Conservation (phyloP, 2,329 filamentous ascomycete species). For the Calycina herbarum region DNA sequence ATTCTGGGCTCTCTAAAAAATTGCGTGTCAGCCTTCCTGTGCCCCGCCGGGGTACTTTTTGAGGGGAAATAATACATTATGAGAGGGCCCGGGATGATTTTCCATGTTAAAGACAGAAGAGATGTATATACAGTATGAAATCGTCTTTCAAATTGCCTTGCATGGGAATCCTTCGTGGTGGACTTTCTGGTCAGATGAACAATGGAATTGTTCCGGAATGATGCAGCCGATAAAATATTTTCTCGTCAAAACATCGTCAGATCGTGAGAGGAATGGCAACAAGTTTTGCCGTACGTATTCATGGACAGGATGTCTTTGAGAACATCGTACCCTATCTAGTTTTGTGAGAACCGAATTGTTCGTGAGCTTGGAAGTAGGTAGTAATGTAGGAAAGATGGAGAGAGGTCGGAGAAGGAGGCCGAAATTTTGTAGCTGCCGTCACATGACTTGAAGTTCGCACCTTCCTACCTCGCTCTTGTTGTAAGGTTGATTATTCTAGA, state of each 20-base stretch:
- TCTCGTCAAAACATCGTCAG: background rate
- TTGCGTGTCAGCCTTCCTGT: background rate
- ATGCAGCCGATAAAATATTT: slow-evolving; percentile 3
- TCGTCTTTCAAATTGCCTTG: slow-evolving; percentile 5
- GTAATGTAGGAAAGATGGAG: background rate
- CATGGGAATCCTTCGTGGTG: background rate
- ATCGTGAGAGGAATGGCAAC: background rate
- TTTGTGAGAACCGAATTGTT: background rate
- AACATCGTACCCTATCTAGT: background rate
- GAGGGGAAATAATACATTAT: slow-evolving; percentile 6
- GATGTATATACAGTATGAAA: slow-evolving; percentile 2
- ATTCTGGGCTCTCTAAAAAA: slow-evolving; percentile 9
- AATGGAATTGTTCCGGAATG: background rate
- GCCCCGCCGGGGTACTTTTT: background rate
- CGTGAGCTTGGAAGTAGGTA: background rate
- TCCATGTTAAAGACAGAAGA: slow-evolving; percentile 9
- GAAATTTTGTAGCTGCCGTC: no score
- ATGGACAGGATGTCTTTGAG: background rate
- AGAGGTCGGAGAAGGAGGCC: no score
- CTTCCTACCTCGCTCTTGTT: no score
- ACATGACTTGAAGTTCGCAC: no score
- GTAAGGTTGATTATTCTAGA: no score
- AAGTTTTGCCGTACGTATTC: background rate
- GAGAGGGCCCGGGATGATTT: background rate
- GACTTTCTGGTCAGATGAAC: slow-evolving; percentile 1